Evolutionary conservation across 1,284 basidiomycete genomes (phyloP), one percentile per base, ranked within the genome.

Genomic region (Amylostereum areolatum): DNA sequence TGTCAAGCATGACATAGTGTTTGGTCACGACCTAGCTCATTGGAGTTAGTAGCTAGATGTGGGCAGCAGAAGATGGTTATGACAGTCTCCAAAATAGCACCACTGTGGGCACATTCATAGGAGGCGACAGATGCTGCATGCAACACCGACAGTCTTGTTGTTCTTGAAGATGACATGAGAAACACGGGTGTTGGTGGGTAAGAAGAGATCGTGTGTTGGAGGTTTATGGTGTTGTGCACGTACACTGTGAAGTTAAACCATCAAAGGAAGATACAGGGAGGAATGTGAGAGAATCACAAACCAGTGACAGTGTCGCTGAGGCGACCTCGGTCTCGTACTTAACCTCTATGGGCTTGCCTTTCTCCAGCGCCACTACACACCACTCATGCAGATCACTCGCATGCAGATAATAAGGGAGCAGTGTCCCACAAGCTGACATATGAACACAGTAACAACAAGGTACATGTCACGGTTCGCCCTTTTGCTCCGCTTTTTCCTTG

Each of bases 91-190:
- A 66, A 62, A 40, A 81, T 57, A 53, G 78, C 62, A 18, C 68
- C 80, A n/a, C 62, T 67, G 57, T 81, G 69, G 9, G 65, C 72
- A 39, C 82, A 75, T 63, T 83, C 83, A 57, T 79, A 71, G 3
- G 80, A 67, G 3, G 81, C 80, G 39, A 85, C 81, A 55, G n/a
- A n/a, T n/a, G n/a, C n/a, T n/a, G n/a, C 83, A 85, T 2, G 80
- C 81, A 12, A 85, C 81, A 33, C 83, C 83, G 52, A 85, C 81
- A 36, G 83, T 82, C 66, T 81, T 85, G 59, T 71, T 79, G 25
- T 78, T 83, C 57, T 85, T 83, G 58, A 86, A 86, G 56, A 86
- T 77, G 48, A 85, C 82, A 44, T 83, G 77, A n/a, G 73, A 78
- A 5, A 82, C 83, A 27, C 79, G 78, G 11, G 82, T 72, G 57